A percentile compares a stretch with the other conserved stretches of the same genome.
phyloP scores from a whole-genome alignment of 202 grass and related monocot genomes.

The Brachypodium distachyon region DNA sequence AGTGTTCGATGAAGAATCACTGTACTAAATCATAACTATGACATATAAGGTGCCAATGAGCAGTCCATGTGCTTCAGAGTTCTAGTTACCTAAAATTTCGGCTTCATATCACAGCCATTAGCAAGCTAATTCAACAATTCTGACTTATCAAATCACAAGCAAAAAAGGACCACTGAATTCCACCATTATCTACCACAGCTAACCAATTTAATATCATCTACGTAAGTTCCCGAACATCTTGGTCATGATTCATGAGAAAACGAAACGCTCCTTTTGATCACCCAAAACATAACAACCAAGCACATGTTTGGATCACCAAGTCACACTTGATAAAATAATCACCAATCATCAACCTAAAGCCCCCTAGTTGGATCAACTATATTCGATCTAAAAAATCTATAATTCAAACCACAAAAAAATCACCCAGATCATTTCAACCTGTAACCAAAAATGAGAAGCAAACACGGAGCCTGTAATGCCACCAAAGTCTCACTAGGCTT shows the following conservation, averaged over 20 bases:
- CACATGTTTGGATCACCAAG: neutral
- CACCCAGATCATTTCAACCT: neutral
- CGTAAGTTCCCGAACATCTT: neutral
- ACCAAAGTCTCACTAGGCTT: neutral
- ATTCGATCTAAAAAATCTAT: neutral
- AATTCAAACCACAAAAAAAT: neutral
- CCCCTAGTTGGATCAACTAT: neutral
- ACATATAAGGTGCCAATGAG: neutral
- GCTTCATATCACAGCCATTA: neutral
- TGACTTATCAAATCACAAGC: neutral
- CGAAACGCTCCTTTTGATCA: neutral
- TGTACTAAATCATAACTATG: neutral
- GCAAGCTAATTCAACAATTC: neutral
- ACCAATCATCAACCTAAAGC: neutral
- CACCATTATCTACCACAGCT: neutral
- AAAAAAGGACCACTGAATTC: neutral
- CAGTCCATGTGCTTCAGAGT: neutral
- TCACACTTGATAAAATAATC: neutral
- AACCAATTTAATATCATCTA: neutral
- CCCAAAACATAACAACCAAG: neutral
- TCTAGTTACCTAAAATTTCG: neutral
- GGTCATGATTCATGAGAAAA: neutral
- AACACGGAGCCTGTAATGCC: neutral
- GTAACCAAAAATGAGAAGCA: neutral
- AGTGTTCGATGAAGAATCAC: neutral